phyloP scores from a whole-genome alignment of 2,329 filamentous ascomycete species.

The Clonostachys rhizophaga region DNA sequence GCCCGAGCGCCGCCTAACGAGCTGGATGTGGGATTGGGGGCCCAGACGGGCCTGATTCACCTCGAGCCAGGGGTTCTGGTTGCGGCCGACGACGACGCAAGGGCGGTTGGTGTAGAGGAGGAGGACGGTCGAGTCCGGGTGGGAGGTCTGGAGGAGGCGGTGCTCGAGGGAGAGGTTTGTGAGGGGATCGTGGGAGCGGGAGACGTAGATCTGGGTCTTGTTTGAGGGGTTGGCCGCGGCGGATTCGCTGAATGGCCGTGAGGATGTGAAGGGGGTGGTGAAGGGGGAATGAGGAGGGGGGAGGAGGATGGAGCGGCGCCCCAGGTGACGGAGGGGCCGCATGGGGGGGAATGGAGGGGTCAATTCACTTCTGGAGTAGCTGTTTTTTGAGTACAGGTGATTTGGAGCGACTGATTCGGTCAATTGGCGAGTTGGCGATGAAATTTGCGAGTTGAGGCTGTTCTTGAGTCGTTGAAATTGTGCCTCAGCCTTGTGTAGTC shows the following conservation, averaged over 20 bases:
- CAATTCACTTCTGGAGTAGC: too few species aligned
- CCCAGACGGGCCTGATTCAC: slow-evolving; percentile 66
- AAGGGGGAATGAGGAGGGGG: too few species aligned
- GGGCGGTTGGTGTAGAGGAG: slow-evolving; percentile 87
- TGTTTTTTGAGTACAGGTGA: too few species aligned
- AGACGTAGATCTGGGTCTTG: slow-evolving; percentile 65
- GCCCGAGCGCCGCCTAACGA: slow-evolving; percentile 81
- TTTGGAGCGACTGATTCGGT: too few species aligned
- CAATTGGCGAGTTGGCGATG: too few species aligned
- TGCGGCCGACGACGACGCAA: slow-evolving; percentile 86
- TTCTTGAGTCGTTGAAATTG: too few species aligned
- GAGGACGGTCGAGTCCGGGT: slow-evolving; percentile 68
- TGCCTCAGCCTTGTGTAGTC: too few species aligned
- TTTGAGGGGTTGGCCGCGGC: slow-evolving; percentile 35
- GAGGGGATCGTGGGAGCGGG: slow-evolving; percentile 67
- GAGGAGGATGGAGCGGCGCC: too few species aligned
- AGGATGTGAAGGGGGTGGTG: not conserved
- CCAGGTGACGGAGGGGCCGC: too few species aligned
- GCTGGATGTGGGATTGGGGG: slow-evolving; percentile 24
- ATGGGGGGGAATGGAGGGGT: too few species aligned
- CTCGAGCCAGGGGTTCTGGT: slow-evolving; percentile 97
- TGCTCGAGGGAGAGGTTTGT: slow-evolving; percentile 94
- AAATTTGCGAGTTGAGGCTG: too few species aligned
- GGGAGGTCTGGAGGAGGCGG: slow-evolving; percentile 72
- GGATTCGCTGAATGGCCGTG: slow-evolving; percentile 24